phyloP scores from a whole-genome alignment of 345 rosid genomes.

The Brassica nigra region DNA sequence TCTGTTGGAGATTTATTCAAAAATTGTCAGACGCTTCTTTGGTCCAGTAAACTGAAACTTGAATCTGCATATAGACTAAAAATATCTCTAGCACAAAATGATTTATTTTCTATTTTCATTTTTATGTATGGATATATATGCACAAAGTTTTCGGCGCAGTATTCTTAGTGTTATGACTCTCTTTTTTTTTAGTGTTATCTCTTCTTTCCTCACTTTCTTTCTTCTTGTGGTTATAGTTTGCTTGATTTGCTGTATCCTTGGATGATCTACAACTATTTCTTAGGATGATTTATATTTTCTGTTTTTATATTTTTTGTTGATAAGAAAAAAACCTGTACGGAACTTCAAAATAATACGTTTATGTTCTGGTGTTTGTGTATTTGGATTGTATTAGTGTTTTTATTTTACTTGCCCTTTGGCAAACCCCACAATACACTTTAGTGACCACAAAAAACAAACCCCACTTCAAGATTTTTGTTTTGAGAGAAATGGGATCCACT shows the following conservation, averaged over 20 bases:
- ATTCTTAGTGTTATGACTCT: not conserved
- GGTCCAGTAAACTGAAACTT: constrained; percentile 18
- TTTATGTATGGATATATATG: not conserved
- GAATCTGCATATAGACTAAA: not conserved
- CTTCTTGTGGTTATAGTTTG: constrained; percentile 8
- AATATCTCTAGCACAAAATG: not conserved
- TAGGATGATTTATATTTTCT: not conserved
- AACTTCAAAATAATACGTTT: not conserved
- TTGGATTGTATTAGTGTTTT: constrained; percentile 17
- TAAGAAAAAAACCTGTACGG: constrained; percentile 19
- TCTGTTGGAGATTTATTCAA: not conserved
- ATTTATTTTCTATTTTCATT: not conserved
- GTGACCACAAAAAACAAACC: constrained; percentile 41
- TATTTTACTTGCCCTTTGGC: constrained; percentile 38
- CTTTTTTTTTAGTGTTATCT: not conserved
- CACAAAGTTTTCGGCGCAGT: not conserved
- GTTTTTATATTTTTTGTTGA: not conserved
- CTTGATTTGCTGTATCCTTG: not conserved
- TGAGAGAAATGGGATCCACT: constrained; percentile 38
- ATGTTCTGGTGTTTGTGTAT: constrained; percentile 28
- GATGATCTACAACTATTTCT: not conserved
- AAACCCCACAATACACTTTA: constrained; percentile 44
- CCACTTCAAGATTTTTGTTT: constrained; percentile 5
- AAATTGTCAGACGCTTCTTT: not conserved
- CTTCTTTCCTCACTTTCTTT: not conserved